phyloP scores from a whole-genome alignment of 345 rosid species.

The Sisymbrium altissimum region DNA sequence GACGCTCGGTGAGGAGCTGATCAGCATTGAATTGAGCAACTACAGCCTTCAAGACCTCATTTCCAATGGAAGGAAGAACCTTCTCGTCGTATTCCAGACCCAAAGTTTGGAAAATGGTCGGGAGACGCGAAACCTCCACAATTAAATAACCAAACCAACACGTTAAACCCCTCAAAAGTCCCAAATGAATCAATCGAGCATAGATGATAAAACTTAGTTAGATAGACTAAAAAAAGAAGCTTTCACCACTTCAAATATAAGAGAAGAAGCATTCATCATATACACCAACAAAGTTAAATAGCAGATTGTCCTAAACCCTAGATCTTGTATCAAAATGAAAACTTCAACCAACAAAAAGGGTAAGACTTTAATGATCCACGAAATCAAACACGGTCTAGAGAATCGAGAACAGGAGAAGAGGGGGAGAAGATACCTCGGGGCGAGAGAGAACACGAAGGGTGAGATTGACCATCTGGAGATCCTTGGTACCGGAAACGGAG shows the following conservation, averaged over 20 bases:
- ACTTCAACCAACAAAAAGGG: neutral
- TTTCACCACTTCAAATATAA: neutral
- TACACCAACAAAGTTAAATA: neutral
- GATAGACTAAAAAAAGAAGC: neutral
- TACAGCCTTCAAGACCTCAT: conserved; percentile 95
- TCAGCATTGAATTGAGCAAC: conserved; percentile 99
- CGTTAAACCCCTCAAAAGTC: neutral
- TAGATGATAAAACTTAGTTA: neutral
- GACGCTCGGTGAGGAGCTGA: conserved; percentile 97
- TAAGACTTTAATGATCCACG: neutral
- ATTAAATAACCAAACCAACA: neutral
- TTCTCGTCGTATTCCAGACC: conserved; percentile 93
- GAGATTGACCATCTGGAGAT: conserved; percentile 97
- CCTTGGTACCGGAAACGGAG: conserved; percentile 91
- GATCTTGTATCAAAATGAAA: neutral
- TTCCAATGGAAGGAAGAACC: conserved; percentile 97
- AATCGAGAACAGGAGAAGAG: neutral
- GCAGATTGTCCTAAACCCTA: conserved; percentile 9
- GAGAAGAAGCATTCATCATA: neutral
- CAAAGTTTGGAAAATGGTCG: conserved; percentile 74
- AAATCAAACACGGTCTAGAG: neutral
- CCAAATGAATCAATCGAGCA: neutral
- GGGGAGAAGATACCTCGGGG: conserved; percentile 51
- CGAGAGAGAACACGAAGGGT: conserved; percentile 95
- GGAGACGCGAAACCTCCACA: conserved; percentile 59